These are phyloP conservation scores for Tillandsia fasciculata DNA, from an alignment of 176 grass and related monocot genomes.

Conservation along the genomic window DNA sequence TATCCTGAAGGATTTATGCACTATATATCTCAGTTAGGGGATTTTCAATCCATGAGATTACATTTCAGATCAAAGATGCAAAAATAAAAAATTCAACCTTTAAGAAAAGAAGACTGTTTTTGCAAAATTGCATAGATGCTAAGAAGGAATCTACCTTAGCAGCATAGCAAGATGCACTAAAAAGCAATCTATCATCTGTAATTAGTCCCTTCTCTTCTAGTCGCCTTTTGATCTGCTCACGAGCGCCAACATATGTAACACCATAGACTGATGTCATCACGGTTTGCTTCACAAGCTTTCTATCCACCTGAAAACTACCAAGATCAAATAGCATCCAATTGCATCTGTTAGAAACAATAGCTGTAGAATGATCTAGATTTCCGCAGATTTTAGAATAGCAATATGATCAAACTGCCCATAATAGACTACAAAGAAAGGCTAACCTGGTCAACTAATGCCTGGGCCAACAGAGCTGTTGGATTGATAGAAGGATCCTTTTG, in stretches of 20 bases:
- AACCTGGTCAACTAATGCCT: slow-evolving; percentile 83
- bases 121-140: neutral
- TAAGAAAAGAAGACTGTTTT: too few species aligned
- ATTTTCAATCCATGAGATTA: too few species aligned
- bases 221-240: slow-evolving; percentile 80
- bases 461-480: slow-evolving; percentile 66
- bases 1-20: too few species aligned
- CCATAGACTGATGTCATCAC: slow-evolving; percentile 99
- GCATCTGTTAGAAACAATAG: slow-evolving; percentile 23
- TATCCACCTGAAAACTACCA: slow-evolving; percentile 91
- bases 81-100: too few species aligned
- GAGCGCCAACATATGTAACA: slow-evolving; percentile 89
- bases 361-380: slow-evolving; percentile 10
- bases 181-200: slow-evolving; percentile 62
- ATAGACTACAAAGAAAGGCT: slow-evolving; percentile 19
- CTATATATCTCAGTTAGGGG: too few species aligned
- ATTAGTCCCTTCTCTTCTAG: slow-evolving; percentile 86
- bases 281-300: slow-evolving; percentile 96
- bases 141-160: slow-evolving; percentile 38
- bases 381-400: neutral
- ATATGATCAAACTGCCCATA: neutral
- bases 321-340: slow-evolving; percentile 31
- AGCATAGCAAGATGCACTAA: slow-evolving; percentile 69
- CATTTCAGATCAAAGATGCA: too few species aligned
- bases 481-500: slow-evolving; percentile 51